Percentiles rank a stretch among this genome's conserved stretches.
Evolutionary conservation across 164 flowering plant species (phyloP).

Genomic region (Kalanchoe fedtschenkoi): DNA sequence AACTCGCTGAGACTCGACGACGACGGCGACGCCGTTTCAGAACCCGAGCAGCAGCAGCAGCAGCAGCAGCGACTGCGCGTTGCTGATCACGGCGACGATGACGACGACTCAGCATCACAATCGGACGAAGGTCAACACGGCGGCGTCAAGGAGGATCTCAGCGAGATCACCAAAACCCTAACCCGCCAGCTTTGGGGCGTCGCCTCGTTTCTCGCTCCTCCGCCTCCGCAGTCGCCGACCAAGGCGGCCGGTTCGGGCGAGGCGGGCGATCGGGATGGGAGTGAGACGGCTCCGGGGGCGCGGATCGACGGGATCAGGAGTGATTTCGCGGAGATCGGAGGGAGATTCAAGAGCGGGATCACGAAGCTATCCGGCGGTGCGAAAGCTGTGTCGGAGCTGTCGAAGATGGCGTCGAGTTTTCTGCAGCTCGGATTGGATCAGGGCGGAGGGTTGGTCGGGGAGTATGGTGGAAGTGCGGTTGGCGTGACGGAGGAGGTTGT

Average conservation of each 20-base stretch:
- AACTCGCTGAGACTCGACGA: conserved; percentile 3
- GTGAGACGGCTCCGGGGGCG: conserved; percentile 10
- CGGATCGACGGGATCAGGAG: conserved; percentile 38
- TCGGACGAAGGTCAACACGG: conserved; percentile 26
- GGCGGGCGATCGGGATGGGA: too few species aligned
- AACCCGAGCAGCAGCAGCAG: background rate
- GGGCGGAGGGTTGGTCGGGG: conserved; percentile 8
- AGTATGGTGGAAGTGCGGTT: conserved; percentile 9
- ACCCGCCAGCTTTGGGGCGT: conserved; percentile 69
- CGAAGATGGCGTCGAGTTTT: conserved; percentile 56
- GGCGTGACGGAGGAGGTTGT: conserved; percentile 29
- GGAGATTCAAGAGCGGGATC: conserved; percentile 46
- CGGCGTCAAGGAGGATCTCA: conserved; percentile 90
- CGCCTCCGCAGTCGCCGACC: conserved; percentile 16
- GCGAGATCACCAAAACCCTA: conserved; percentile 56
- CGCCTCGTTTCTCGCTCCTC: conserved; percentile 70
- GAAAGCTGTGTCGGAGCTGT: conserved; percentile 40
- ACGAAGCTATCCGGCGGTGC: conserved; percentile 40
- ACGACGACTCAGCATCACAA: conserved; percentile 10
- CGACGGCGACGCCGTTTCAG: background rate
- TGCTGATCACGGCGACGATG: conserved; percentile 14
- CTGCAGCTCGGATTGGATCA: conserved; percentile 44
- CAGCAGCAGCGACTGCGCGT: background rate
- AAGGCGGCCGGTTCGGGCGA: conserved; percentile 7
- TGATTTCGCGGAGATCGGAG: conserved; percentile 63